phyloP scores from a whole-genome alignment of 495 filamentous ascomycete genomes.

The Evernia prunastri region DNA sequence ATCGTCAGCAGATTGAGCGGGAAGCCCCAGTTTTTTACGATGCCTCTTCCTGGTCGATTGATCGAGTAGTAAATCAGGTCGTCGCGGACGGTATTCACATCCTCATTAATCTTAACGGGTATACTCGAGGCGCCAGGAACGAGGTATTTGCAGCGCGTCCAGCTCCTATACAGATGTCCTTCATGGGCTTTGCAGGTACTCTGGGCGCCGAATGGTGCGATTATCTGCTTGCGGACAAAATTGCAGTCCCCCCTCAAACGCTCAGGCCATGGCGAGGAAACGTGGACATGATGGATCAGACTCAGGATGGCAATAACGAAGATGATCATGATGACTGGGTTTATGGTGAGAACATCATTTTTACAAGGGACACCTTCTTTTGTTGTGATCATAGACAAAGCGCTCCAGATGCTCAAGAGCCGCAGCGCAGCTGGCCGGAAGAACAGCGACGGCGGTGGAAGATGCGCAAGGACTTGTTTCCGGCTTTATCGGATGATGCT shows the following conservation, averaged over 20 bases:
- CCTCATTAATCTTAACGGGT: conserved; percentile 93
- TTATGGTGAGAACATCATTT: conserved; percentile 95
- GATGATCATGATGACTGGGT: conserved; percentile 71
- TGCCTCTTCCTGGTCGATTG: conserved; percentile 78
- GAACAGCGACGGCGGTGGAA: conserved; percentile 80
- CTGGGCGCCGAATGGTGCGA: conserved; percentile 98
- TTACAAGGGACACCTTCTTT: conserved; percentile 93
- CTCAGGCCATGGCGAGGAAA: conserved; percentile 72
- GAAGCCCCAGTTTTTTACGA: conserved; percentile 92
- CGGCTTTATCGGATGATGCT: conserved; percentile 69
- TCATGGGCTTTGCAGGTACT: conserved; percentile 98
- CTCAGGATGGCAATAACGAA: conserved; percentile 60
- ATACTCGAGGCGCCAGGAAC: conserved; percentile 93
- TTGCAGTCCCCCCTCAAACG: conserved; percentile 77
- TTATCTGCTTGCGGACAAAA: conserved; percentile 86
- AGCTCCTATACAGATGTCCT: conserved; percentile 97
- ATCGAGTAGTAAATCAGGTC: conserved; percentile 82
- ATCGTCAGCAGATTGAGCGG: conserved; percentile 88
- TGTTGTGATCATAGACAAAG: conserved; percentile 97
- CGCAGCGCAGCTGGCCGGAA: conserved; percentile 67
- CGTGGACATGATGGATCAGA: conserved; percentile 61
- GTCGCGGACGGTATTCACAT: conserved; percentile 93
- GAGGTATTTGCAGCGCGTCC: conserved; percentile 95
- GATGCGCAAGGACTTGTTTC: conserved; percentile 95
- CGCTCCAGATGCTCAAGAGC: conserved; percentile 64